phyloP scores from a whole-genome alignment of 768 basidiomycete species.

The Psilocybe sp. region DNA sequence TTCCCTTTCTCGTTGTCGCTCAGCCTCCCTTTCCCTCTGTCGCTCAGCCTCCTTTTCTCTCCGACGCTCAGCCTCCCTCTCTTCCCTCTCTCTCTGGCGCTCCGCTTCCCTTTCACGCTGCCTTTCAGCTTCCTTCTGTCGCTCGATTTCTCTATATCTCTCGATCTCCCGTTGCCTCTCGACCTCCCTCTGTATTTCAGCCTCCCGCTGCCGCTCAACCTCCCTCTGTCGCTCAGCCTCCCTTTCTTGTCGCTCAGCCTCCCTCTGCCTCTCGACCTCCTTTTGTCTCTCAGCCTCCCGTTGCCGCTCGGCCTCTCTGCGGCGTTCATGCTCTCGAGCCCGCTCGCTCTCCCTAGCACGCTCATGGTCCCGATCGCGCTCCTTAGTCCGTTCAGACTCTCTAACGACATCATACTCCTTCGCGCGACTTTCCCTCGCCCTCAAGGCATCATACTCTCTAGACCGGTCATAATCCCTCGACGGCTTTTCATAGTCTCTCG shows the following conservation, averaged over 20 bases:
- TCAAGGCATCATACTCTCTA: not conserved
- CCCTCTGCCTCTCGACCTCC: slow-evolving; percentile 3
- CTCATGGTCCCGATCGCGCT: slow-evolving; percentile 8
- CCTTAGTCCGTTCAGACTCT: slow-evolving; percentile 11
- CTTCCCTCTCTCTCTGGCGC: slow-evolving; percentile 3
- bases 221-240: slow-evolving; percentile 2
- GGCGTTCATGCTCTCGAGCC: slow-evolving; percentile 3
- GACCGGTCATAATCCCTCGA: slow-evolving; percentile 10
- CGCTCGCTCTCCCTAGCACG: slow-evolving; percentile 1
- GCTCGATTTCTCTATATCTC: slow-evolving; percentile 2
- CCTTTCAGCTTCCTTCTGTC: slow-evolving; percentile 1
- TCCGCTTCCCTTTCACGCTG: not conserved
- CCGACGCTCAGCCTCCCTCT: slow-evolving; percentile 2
- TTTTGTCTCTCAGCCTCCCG: not conserved
- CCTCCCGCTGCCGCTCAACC: not conserved
- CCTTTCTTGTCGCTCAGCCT: slow-evolving; percentile 1
- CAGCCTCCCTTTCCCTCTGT: slow-evolving; percentile 8
- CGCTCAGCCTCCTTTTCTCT: slow-evolving; percentile 1
- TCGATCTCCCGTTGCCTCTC: slow-evolving; percentile 4
- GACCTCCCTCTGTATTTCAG: slow-evolving; percentile 2
- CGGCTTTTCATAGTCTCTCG: slow-evolving; percentile 11
- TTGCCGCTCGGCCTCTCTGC: slow-evolving; percentile 4
- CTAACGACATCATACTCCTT: slow-evolving; percentile 10
- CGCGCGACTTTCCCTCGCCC: not conserved
- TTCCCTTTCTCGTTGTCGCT: slow-evolving; percentile 4